Percentiles rank a stretch among this genome's conserved stretches.
These are phyloP conservation scores for Penicillium sp. DNA, from an alignment of 2,329 filamentous ascomycete species.

Conservation along the genomic window DNA sequence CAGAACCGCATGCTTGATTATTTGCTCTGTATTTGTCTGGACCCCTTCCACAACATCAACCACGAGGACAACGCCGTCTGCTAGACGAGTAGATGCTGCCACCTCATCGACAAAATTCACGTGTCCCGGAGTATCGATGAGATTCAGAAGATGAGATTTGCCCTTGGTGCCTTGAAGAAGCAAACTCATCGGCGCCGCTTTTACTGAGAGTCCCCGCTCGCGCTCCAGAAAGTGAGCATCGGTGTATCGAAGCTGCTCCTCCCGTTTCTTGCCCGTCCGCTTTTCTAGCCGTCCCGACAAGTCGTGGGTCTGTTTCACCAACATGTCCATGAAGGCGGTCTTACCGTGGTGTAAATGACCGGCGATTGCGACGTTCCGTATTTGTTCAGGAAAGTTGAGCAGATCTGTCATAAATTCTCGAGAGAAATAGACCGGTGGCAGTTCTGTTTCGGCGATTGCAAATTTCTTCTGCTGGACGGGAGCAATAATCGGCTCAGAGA, in stretches of 20 bases:
- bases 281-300: constrained; percentile 75
- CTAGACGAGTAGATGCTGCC: constrained; percentile 78
- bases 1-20: constrained; percentile 91
- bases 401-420: constrained; percentile 91
- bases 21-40: constrained; percentile 95
- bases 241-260: constrained; percentile 92
- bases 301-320: constrained; percentile 93
- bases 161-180: constrained; percentile 83
- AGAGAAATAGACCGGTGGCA: constrained; percentile 84
- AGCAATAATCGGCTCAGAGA: constrained; percentile 88
- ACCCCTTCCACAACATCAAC: constrained; percentile 98
- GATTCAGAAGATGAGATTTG: constrained; percentile 92
- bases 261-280: constrained; percentile 73
- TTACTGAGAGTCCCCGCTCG: constrained; percentile 86
- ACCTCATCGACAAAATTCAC: constrained; percentile 99
- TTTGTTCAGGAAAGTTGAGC: constrained; percentile 94
- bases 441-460: constrained; percentile 83
- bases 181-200: constrained; percentile 90
- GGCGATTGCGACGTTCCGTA: constrained; percentile 84
- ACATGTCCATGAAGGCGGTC: constrained; percentile 97
- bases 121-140: constrained; percentile 93
- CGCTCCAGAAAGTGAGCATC: constrained; percentile 87
- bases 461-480: constrained; percentile 96
- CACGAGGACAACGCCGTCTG: constrained; percentile 87
- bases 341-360: constrained; percentile 97